Conservation (phyloP, 1,139 yeast species). For the Yamadazyma dendronema region DNA sequence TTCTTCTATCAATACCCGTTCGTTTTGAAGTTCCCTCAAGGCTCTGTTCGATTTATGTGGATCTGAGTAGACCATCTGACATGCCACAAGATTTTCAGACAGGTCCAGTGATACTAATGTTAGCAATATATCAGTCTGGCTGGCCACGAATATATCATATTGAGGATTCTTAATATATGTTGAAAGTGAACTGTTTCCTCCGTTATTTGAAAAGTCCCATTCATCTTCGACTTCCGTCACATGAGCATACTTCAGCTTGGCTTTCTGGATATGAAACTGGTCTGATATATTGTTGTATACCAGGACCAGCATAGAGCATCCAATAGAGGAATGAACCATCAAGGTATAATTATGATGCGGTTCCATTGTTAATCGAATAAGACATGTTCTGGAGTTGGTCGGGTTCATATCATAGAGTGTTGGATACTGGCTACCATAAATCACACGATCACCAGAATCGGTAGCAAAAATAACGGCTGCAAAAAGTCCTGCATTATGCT, state of each 20-base stretch:
- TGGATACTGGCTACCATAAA: constrained; percentile 29
- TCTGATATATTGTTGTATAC: constrained; percentile 28
- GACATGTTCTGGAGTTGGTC: constrained; percentile 30
- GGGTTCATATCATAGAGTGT: constrained; percentile 19
- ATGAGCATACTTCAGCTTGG: constrained; percentile 20
- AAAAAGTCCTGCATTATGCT: constrained; percentile 19
- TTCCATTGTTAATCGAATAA: constrained; percentile 24
- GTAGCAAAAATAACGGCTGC: constrained; percentile 32
- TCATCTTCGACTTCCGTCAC: constrained; percentile 30
- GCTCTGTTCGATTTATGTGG: constrained; percentile 14
- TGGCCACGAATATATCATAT: constrained; percentile 31
- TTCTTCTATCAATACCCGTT: constrained; percentile 27
- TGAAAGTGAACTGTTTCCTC: constrained; percentile 57
- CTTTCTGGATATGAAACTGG: constrained; percentile 23
- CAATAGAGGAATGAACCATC: constrained; percentile 23
- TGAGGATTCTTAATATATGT: constrained; percentile 65
- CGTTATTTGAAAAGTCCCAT: constrained; percentile 51
- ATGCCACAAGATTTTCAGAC: constrained; percentile 22
- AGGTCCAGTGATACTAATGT: constrained; percentile 21
- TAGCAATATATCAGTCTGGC: constrained; percentile 20
- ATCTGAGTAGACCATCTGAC: constrained; percentile 44
- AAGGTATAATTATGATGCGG: constrained; percentile 25
- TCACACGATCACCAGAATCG: constrained; percentile 31
- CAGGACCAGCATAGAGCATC: constrained; percentile 36
- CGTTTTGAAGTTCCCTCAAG: constrained; percentile 28